These are phyloP conservation scores for Trapa incisa DNA, from an alignment of 345 rosid species.

Conservation along the genomic window DNA sequence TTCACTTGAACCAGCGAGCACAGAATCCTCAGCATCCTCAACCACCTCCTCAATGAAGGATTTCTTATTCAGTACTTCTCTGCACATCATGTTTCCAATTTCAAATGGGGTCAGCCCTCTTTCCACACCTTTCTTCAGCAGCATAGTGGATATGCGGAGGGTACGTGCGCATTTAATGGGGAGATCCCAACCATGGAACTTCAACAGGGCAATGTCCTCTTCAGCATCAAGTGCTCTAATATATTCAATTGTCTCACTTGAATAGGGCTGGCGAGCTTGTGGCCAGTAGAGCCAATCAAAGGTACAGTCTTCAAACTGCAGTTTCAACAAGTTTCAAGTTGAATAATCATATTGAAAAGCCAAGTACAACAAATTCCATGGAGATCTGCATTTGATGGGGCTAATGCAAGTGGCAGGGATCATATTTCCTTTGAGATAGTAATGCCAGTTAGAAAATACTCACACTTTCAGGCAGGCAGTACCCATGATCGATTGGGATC, in stretches of 20 bases:
- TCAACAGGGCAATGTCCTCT: constrained; percentile 30
- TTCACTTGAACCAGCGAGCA: constrained; percentile 29
- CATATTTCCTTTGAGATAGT: neutral
- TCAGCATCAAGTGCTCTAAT: constrained; percentile 29
- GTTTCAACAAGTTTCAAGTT: constrained; percentile 1
- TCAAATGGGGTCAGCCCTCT: constrained; percentile 25
- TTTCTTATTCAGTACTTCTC: constrained; percentile 23
- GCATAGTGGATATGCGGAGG: constrained; percentile 29
- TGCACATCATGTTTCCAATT: constrained; percentile 34
- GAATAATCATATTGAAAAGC: neutral
- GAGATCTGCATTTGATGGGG: neutral
- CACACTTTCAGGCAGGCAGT: constrained; percentile 38
- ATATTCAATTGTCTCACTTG: constrained; percentile 22
- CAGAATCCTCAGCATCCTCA: constrained; percentile 20
- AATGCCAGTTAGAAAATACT: constrained; percentile 3
- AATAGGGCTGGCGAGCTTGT: constrained; percentile 30
- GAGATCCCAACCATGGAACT: constrained; percentile 27
- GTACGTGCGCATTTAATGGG: constrained; percentile 20
- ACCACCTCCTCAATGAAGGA: constrained; percentile 28
- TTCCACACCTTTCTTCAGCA: constrained; percentile 33
- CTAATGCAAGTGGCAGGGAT: neutral
- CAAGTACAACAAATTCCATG: neutral
- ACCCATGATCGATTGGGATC: constrained; percentile 41
- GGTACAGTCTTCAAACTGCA: constrained; percentile 36
- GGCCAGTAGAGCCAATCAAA: constrained; percentile 44